Percentiles rank a stretch among this genome's conserved stretches.
Conservation (phyloP, 352 stramenopile genomes). For the Globisporangium rhizosaccharum region DNA sequence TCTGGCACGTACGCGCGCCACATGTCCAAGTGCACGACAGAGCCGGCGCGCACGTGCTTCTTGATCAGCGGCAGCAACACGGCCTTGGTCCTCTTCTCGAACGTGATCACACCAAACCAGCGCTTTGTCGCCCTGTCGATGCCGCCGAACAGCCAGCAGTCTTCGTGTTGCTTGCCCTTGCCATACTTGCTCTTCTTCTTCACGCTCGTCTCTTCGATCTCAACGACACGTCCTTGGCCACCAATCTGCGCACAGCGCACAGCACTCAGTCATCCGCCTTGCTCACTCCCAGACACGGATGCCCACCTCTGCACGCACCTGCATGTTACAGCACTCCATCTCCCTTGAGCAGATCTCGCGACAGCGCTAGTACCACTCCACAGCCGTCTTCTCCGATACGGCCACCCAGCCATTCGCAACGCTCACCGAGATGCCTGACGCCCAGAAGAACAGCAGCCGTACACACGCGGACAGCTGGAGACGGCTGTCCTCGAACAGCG, state of each 20-base stretch:
- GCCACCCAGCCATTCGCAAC: neutral
- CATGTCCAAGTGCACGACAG: neutral
- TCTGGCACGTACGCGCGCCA: neutral
- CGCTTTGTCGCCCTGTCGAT: neutral
- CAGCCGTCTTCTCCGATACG: neutral
- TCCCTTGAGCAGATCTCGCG: neutral
- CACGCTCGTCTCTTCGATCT: conserved; percentile 1
- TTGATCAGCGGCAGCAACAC: neutral
- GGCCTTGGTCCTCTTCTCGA: neutral
- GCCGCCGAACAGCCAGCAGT: neutral
- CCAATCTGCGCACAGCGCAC: neutral
- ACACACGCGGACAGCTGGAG: neutral
- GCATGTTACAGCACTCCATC: too few species aligned
- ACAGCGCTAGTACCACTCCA: neutral
- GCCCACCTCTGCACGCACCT: too few species aligned
- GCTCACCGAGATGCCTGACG: neutral
- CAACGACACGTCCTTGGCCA: neutral
- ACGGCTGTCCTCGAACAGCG: neutral
- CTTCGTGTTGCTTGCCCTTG: neutral
- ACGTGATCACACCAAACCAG: neutral
- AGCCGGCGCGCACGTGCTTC: neutral
- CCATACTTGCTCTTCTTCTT: neutral
- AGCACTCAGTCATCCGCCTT: too few species aligned
- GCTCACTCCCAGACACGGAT: too few species aligned
- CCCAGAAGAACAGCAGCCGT: neutral